A percentile compares a stretch with the other conserved stretches of the same genome.
Evolutionary conservation across 371 early-diverging fungal species (phyloP).

Genomic region (Mortierella sp.): DNA sequence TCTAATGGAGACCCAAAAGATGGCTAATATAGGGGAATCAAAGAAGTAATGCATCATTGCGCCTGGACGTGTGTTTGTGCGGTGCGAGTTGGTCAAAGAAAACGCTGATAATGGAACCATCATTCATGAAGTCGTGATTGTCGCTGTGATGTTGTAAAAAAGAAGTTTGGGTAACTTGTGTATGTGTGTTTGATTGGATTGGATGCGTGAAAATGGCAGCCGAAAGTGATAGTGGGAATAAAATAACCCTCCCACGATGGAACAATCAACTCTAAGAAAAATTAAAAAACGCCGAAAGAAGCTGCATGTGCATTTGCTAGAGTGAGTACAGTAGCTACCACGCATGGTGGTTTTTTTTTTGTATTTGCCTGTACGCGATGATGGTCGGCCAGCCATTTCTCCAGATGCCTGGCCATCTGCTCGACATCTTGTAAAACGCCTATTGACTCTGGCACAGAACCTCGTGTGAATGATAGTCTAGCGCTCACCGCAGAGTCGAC

Average conservation of each 20-base stretch:
- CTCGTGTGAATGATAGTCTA: constrained; percentile 23
- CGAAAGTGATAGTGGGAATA: neutral
- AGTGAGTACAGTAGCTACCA: neutral
- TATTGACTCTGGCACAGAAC: constrained; percentile 31
- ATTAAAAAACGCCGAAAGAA: neutral
- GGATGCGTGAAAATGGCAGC: neutral
- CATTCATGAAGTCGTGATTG: too few relatives aligned
- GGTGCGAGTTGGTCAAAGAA: neutral
- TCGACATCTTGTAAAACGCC: constrained; percentile 29
- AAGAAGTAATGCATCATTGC: neutral
- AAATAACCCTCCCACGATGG: neutral
- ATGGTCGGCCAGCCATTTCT: constrained; percentile 17
- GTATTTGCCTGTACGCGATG: constrained; percentile 32
- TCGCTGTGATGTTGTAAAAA: too few relatives aligned
- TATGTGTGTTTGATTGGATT: neutral
- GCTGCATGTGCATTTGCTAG: neutral
- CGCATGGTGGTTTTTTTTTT: neutral
- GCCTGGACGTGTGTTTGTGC: neutral
- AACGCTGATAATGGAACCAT: too few relatives aligned
- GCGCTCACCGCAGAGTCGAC: constrained; percentile 34
- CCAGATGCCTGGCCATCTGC: constrained; percentile 25
- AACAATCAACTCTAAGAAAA: neutral
- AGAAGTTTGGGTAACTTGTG: neutral
- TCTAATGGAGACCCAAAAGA: neutral
- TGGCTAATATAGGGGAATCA: neutral